Evolutionary conservation across 257 asterid genomes (phyloP).

Genomic region (Solanum corneliomulleri): DNA sequence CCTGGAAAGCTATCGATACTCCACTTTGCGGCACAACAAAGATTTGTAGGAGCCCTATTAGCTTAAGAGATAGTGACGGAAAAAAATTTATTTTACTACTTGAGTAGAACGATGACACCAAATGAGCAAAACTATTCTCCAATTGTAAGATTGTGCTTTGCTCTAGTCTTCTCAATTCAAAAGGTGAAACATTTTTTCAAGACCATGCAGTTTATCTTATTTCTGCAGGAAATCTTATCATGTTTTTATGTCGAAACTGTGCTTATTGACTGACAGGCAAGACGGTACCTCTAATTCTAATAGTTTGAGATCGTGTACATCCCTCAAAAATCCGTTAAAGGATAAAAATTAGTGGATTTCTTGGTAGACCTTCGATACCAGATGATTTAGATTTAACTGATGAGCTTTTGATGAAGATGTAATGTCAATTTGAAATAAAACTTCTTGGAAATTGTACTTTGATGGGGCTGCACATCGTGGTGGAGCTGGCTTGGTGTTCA

Average conservation of each 20-base stretch:
- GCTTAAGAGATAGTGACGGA: background rate
- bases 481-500: background rate
- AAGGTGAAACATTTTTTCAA: background rate
- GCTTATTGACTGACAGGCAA: background rate
- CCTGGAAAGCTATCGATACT: background rate
- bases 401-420: background rate
- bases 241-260: background rate
- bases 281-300: background rate
- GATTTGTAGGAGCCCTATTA: background rate
- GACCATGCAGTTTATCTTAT: no score
- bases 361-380: background rate
- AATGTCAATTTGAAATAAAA: no score
- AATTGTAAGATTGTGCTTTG: background rate
- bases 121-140: background rate
- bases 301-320: background rate
- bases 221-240: background rate
- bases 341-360: background rate
- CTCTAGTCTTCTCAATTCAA: background rate
- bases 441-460: background rate
- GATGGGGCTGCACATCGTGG: background rate
- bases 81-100: no score
- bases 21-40: background rate
- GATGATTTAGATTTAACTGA: no score
- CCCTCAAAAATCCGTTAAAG: no score
- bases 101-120: background rate